Conservation (phyloP, 2,329 filamentous ascomycete genomes). For the Colletotrichum acutatum region DNA sequence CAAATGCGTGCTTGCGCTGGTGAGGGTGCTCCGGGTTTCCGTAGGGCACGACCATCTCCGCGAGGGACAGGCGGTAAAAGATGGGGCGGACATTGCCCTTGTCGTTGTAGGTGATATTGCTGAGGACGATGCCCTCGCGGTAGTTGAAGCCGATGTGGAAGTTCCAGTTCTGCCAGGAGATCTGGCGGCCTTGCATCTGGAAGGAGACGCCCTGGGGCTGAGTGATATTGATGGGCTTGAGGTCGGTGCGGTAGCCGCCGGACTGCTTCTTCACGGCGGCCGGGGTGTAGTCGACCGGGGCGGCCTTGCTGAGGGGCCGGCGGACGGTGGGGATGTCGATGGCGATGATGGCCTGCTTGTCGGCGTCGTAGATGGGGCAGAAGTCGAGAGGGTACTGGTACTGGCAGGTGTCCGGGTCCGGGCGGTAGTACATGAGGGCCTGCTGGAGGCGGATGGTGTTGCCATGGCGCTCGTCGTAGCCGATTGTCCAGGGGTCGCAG, state of each 20-base stretch:
- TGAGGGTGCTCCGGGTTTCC: slow-evolving; percentile 84
- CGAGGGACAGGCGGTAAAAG: slow-evolving; percentile 89
- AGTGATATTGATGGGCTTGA: slow-evolving; percentile 89
- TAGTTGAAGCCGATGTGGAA: slow-evolving; percentile 97
- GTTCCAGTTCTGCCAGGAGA: slow-evolving; percentile 94
- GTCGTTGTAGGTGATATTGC: slow-evolving; percentile 91
- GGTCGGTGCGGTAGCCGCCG: slow-evolving; percentile 79
- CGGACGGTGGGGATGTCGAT: slow-evolving; percentile 86
- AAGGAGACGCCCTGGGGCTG: slow-evolving; percentile 93
- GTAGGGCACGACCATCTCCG: slow-evolving; percentile 95
- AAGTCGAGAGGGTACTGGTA: slow-evolving; percentile 95
- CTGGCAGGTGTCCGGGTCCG: slow-evolving; percentile 85
- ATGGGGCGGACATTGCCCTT: slow-evolving; percentile 80
- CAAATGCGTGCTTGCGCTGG: slow-evolving; percentile 84
- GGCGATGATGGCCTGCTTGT: slow-evolving; percentile 80
- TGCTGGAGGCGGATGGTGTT: slow-evolving; percentile 84
- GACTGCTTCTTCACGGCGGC: slow-evolving; percentile 73
- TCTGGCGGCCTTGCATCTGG: slow-evolving; percentile 75
- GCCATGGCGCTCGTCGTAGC: slow-evolving; percentile 91
- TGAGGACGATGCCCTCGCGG: slow-evolving; percentile 88
- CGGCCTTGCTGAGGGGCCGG: slow-evolving; percentile 76
- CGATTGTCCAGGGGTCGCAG: slow-evolving; percentile 96
- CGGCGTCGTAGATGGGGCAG: slow-evolving; percentile 88
- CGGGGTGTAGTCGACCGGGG: slow-evolving; percentile 83
- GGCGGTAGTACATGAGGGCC: slow-evolving; percentile 95